Percentiles rank a stretch among this genome's conserved stretches.
Conservation (phyloP, 2,329 filamentous ascomycete genomes). For the Apiospora rasikravindrae region DNA sequence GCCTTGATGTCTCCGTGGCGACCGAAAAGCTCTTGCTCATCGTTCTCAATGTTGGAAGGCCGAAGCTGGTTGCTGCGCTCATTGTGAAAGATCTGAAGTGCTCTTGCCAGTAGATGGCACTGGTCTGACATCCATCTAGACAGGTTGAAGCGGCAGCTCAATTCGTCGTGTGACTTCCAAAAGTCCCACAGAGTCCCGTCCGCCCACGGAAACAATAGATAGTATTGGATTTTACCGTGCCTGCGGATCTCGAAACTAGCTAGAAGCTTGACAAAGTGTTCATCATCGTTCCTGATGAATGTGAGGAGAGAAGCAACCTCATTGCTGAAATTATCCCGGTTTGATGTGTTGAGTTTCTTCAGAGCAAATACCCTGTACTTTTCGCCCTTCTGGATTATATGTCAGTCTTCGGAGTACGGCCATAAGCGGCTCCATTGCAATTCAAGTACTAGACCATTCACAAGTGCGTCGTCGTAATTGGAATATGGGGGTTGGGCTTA, state of each 20-base stretch:
- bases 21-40: conserved; percentile 34
- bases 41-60: not conserved
- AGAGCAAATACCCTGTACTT: not conserved
- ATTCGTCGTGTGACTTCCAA: conserved; percentile 22
- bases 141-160: conserved; percentile 26
- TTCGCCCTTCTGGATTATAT: not conserved
- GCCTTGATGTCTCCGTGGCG: conserved; percentile 44
- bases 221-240: conserved; percentile 1
- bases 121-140: not conserved
- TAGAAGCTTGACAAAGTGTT: not conserved
- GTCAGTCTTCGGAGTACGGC: not conserved
- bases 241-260: not conserved
- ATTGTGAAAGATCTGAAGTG: not conserved
- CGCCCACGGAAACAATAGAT: conserved; percentile 30
- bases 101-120: not conserved
- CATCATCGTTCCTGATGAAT: not conserved
- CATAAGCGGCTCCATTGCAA: too few relatives aligned
- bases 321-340: not conserved
- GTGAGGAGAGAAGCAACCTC: not conserved
- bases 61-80: not conserved
- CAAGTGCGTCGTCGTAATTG: too few relatives aligned
- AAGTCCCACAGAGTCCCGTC: conserved; percentile 27
- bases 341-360: not conserved
- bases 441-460: too few relatives aligned
- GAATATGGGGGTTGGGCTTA: not conserved